Base-by-base conservation (phyloP, 208 protist species). In the Wallacemonas sp. region DNA sequence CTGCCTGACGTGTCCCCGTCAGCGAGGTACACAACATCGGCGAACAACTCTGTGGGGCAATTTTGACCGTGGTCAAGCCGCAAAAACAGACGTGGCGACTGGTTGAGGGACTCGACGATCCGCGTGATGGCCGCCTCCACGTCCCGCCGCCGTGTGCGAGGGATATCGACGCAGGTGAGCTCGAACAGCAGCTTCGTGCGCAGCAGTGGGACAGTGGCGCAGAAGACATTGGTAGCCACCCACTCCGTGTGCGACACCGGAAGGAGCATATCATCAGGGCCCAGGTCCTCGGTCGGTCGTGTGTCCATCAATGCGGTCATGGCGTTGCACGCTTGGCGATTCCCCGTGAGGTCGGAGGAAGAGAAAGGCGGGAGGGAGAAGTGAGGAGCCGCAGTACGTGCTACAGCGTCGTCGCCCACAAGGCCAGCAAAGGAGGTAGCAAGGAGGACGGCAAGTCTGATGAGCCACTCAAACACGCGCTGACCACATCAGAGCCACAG, bases 141-240 rank as follows among this genome's bases (percentile, higher is more conserved):
- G 3, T 27, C n/a, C 4, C 27, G 8, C 3, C 44, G 29, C 1
- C 55, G 71, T 27, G 69, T 68, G n/a, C 79, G 73, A 0, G 74
- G 79, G 1, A 86, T 59, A 37, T 86, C 83, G 30, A 85, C 77
- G 0, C 76, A 76, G 9, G 83, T 68, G 33, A 90, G 73, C 68
- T 87, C 79, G 32, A 78, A 86, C 46, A 78, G 78, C 10, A 86
- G 48, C 17, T 61, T 72, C n/a, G 63, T 29, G 3, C 57, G 26
- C 42, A 79, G 78, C 0, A 63, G 33, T 6, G 68, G 71, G 3
- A 85, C 59, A 17, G 42, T 36, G 0, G 87, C 77, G 19, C 70
- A 54, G 45, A 90, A 87, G 0, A 78, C 67, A 58, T 85, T 87
- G 53, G 78, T 79, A 6, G 74, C 77, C n/a, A 79, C 17, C 77